These are phyloP conservation scores for Oryza australiensis DNA, from an alignment of 176 grass and related monocot genomes.

Conservation along the genomic window DNA sequence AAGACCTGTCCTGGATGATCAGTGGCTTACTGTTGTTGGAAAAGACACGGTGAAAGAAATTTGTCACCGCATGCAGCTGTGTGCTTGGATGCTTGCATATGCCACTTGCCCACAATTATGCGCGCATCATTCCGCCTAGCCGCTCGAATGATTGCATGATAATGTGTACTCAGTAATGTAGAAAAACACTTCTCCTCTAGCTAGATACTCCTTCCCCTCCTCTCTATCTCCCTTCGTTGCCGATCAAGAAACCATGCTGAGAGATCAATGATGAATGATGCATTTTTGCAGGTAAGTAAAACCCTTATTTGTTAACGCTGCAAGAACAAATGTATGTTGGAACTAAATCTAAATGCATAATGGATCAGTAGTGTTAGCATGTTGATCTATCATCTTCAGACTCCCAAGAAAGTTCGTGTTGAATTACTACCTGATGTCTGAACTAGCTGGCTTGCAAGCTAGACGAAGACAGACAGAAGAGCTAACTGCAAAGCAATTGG, in stretches of 20 bases:
- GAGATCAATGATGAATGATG: not conserved
- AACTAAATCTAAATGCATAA: not conserved
- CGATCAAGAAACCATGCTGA: not conserved
- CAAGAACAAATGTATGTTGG: not conserved
- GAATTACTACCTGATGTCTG: not conserved
- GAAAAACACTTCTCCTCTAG: not conserved
- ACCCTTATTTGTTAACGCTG: not conserved
- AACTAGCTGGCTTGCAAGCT: not conserved
- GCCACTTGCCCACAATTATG: constrained; percentile 27
- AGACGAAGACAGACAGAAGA: not conserved
- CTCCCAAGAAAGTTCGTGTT: not conserved
- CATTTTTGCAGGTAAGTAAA: not conserved
- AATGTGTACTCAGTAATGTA: constrained; percentile 8
- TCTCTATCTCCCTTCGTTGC: not conserved
- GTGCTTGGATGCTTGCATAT: not conserved
- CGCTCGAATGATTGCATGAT: constrained; percentile 55
- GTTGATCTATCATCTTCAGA: not conserved
- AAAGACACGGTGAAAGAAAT: constrained; percentile 47
- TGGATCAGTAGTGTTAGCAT: not conserved
- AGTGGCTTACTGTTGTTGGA: constrained; percentile 29
- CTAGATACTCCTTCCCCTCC: not conserved
- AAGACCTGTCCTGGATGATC: constrained; percentile 37
- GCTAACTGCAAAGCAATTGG: not conserved
- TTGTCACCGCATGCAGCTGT: constrained; percentile 12
- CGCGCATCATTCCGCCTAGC: not conserved